Percentiles rank a stretch among this genome's conserved stretches.
These are phyloP conservation scores for Limonomyces culmigenus DNA, from an alignment of 1,284 basidiomycete species.

Conservation along the genomic window DNA sequence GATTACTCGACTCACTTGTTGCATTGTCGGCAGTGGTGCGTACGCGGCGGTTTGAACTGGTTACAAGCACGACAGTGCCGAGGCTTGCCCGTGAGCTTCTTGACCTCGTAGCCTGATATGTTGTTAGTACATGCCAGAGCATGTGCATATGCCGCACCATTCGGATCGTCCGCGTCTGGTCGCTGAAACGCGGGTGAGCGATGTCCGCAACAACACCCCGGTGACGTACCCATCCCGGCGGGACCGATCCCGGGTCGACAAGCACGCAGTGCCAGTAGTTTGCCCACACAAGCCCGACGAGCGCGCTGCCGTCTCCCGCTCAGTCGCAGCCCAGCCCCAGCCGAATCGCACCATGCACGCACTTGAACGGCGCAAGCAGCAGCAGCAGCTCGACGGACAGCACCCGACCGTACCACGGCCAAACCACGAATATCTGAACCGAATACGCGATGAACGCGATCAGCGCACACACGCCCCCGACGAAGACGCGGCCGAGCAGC, in stretches of 20 bases:
- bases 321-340: too few relatives aligned
- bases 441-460: constrained; percentile 84
- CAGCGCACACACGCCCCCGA: too few relatives aligned
- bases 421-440: constrained; percentile 78
- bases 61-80: constrained; percentile 73
- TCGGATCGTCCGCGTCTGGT: constrained; percentile 49
- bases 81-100: constrained; percentile 64
- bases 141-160: too few relatives aligned
- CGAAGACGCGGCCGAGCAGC: constrained; percentile 41
- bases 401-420: constrained; percentile 76
- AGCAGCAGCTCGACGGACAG: constrained; percentile 55
- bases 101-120: constrained; percentile 81
- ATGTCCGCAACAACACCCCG: too few relatives aligned
- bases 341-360: too few relatives aligned
- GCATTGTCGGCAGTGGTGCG: constrained; percentile 85
- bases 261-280: constrained; percentile 74
- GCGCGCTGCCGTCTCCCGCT: too few relatives aligned
- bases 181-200: constrained; percentile 23
- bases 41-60: constrained; percentile 54
- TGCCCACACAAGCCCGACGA: too few relatives aligned
- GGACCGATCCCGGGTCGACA: constrained; percentile 77
- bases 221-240: constrained; percentile 58
- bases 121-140: too few relatives aligned
- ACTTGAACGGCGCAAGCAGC: constrained; percentile 84
- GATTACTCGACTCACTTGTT: constrained; percentile 34